Evolutionary conservation across 306 rosid species (phyloP), one percentile per base, ranked within the genome.

Genomic region (Citrullus colocynthis): DNA sequence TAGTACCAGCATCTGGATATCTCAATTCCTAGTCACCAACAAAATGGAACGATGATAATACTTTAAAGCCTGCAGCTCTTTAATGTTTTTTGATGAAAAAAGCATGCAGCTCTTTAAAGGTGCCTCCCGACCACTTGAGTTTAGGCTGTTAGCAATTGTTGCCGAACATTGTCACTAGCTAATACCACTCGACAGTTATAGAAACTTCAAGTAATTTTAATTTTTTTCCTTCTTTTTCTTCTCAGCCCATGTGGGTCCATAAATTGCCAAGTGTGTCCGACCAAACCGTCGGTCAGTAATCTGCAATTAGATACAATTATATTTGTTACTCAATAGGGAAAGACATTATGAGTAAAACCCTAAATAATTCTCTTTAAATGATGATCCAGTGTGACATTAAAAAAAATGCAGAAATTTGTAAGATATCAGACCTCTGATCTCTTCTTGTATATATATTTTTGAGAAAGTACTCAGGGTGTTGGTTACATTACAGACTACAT

Each of bases 181-280:
- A 76, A 81, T 65, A 56, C 77, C 75, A 74, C 20, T 78, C 76
- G 80, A 78, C 60, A 62, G 84, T 72, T 51, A 81, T 84, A 34
- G 86, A 84, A 80, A 48, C 83, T 41, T 51, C 73, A 32, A 41
- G 60, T 72, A 81, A 72, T 73, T 52, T 37, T 4, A 65, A 12
- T 10, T 65, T 5, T 65, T 84, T 79, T 28, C 41, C 39, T 81
- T 88, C 75, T 85, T 92, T 86, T 87, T 91, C 88, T 91, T 96
- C 83, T 91, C 88, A 48, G 99, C 92, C 97, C 99, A 92, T 77
- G 80, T 83, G 66, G 98, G 99, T 85, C 98, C 99, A 78, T 90
- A 96, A 78, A 96, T 96, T 24, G 85, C 96, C 90, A 92, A 83
- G 79, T 86, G 88, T 0, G 99, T 92, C 80, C 97, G 91, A 58